These are phyloP conservation scores for Pseudozyma tsukubaensis DNA, from an alignment of 1,284 basidiomycete genomes.

Conservation along the genomic window DNA sequence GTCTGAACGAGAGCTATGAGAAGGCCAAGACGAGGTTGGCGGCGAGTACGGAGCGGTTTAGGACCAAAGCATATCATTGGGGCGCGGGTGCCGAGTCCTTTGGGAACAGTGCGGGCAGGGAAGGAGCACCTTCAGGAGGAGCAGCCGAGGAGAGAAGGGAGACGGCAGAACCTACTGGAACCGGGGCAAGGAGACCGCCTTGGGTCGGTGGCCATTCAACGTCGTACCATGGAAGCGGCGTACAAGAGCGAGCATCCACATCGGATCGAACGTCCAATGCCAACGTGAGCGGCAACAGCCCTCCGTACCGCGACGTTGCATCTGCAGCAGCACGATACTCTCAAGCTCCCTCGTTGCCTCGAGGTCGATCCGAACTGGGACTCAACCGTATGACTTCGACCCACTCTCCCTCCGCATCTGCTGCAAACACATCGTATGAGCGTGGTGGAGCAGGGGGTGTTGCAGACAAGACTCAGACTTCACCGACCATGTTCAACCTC, in stretches of 20 bases:
- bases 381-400: constrained; percentile 1
- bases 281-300: constrained; percentile 11
- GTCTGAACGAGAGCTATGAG: constrained; percentile 40
- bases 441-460: constrained; percentile 6
- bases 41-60: constrained; percentile 10
- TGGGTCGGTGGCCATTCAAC: constrained; percentile 8
- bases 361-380: constrained; percentile 24
- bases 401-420: constrained; percentile 7
- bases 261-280: background rate
- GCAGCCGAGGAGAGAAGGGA: constrained; percentile 15
- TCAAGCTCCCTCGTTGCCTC: constrained; percentile 21
- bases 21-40: constrained; percentile 14
- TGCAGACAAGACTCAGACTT: constrained; percentile 6
- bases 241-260: constrained; percentile 6
- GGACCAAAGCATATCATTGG: constrained; percentile 7
- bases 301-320: constrained; percentile 23
- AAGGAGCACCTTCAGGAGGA: constrained; percentile 5
- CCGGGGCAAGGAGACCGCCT: constrained; percentile 2
- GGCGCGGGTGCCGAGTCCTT: no score
- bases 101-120: background rate
- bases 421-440: constrained; percentile 28
- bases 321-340: constrained; percentile 27
- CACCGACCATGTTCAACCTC: constrained; percentile 2
- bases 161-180: no score
- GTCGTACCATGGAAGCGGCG: constrained; percentile 3